Base-by-base conservation (phyloP, 768 basidiomycete species). In the Leccinum subgranulosum region DNA sequence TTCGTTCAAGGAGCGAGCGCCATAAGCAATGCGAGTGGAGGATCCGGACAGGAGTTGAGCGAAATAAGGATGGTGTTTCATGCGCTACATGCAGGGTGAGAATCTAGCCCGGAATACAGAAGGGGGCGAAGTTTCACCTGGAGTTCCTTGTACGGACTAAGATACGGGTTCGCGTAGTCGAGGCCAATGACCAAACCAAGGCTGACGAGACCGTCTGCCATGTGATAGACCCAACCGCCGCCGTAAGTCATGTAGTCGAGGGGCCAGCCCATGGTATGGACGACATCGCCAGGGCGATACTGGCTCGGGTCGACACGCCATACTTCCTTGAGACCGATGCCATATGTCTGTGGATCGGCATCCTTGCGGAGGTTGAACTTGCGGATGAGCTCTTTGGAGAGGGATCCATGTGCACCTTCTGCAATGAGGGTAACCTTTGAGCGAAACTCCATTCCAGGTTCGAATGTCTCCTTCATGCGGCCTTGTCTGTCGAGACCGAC, bases 21-120 rank as follows among this genome's bases (percentile, higher is more conserved):
- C 96, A 66, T 99, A 99, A 0, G 93, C 91, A 17, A 99, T 78
- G 53, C 96, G 87, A 55, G 85, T 83, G 6, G 79, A 76, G 29
- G 83, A 79, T 11, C 86, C 86, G 23, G 86, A 83, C 6, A 98
- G 82, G 8, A 98, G 83, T n/a, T 82, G 75, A 21, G 85, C 77
- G 74, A 94, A 92, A 73, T 92, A 90, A 0, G 96, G 94, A 68
- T 99, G 97, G 68, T 97, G 96, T 75, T 99, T 99, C 87, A 98
- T 89, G 48, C 90, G 79, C 85, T 88, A 62, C 29, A 43, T 45
- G 25, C 27, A 19, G 21, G 58, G 34, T 70, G 29, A 54, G 62
- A 46, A 29, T 4, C 27, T 25, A 25, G 33, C 19, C 21, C 14
- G 28, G 27, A 14, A 50, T 52, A 28, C 14, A 45, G 49, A 21